A percentile compares a stretch with the other conserved stretches of the same genome.
These are phyloP conservation scores for Meredithiella fracta DNA, from an alignment of 2,329 filamentous ascomycete genomes.

Conservation along the genomic window DNA sequence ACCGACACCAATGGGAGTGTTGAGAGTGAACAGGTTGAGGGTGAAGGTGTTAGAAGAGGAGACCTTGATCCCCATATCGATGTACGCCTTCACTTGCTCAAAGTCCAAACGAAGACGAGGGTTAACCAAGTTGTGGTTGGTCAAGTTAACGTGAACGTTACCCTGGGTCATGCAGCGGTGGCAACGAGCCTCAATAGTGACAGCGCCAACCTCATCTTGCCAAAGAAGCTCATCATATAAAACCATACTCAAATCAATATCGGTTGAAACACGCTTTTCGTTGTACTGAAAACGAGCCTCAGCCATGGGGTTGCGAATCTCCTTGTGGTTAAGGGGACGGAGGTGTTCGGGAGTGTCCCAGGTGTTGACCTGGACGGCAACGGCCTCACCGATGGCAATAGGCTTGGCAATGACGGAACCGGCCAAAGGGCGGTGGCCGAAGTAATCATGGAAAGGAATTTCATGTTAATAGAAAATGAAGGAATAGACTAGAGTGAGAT, in stretches of 20 bases:
- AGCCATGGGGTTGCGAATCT: constrained; percentile 11
- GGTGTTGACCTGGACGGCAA: constrained; percentile 3
- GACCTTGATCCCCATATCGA: constrained; percentile 31
- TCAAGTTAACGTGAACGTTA: constrained; percentile 28
- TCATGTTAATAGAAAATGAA: neutral
- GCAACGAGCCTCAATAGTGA: constrained; percentile 24
- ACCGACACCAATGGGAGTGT: constrained; percentile 27
- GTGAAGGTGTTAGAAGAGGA: constrained; percentile 32
- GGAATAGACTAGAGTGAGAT: neutral
- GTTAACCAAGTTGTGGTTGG: constrained; percentile 23
- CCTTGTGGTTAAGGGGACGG: constrained; percentile 13
- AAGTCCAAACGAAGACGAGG: constrained; percentile 31
- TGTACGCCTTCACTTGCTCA: constrained; percentile 33
- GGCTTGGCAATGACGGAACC: constrained; percentile 9
- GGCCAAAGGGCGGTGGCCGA: constrained; percentile 3
- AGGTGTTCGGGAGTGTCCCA: constrained; percentile 6
- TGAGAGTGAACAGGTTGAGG: constrained; percentile 32
- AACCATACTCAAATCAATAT: constrained; percentile 12
- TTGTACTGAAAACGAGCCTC: constrained; percentile 14
- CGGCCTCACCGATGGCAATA: neutral
- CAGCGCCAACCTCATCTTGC: neutral
- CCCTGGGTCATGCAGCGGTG: constrained; percentile 35
- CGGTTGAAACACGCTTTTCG: constrained; percentile 16
- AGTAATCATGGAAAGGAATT: neutral
- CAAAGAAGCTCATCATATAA: neutral